These are phyloP conservation scores for Bullera alba DNA, from an alignment of 768 basidiomycete species.

Conservation along the genomic window DNA sequence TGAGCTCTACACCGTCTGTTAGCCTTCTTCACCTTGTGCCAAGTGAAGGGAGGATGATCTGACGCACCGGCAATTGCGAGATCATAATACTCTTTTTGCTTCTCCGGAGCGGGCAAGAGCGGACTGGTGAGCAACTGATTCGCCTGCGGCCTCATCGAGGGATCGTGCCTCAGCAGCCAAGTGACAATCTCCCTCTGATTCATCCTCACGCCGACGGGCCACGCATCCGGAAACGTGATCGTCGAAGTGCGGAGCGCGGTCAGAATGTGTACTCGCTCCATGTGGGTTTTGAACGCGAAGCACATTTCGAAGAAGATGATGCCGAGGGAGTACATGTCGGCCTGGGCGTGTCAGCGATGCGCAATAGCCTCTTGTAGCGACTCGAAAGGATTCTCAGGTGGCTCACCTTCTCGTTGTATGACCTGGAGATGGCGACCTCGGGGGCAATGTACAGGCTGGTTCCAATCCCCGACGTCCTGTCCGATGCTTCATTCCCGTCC, in stretches of 20 bases:
- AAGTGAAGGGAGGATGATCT: neutral
- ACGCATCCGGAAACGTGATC: slow-evolving; percentile 68
- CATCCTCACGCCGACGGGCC: slow-evolving; percentile 55
- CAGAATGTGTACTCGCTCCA: slow-evolving; percentile 77
- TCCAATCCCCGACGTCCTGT: slow-evolving; percentile 57
- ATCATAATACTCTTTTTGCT: slow-evolving; percentile 79
- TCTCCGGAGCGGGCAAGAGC: slow-evolving; percentile 65
- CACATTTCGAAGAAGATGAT: slow-evolving; percentile 99
- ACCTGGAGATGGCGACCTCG: slow-evolving; percentile 55
- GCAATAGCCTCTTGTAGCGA: too few relatives aligned
- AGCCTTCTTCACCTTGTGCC: too few relatives aligned
- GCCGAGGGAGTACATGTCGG: slow-evolving; percentile 90
- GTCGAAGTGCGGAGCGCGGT: slow-evolving; percentile 66
- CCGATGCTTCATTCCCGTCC: slow-evolving; percentile 15
- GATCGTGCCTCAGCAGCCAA: slow-evolving; percentile 74
- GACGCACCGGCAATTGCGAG: slow-evolving; percentile 65
- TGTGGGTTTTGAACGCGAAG: slow-evolving; percentile 64
- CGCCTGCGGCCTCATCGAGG: slow-evolving; percentile 68
- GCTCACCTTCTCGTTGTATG: slow-evolving; percentile 59
- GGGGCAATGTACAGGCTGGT: slow-evolving; percentile 89
- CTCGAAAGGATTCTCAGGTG: too few relatives aligned
- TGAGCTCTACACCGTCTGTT: slow-evolving; percentile 12
- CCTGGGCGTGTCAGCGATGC: slow-evolving; percentile 39
- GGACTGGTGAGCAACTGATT: slow-evolving; percentile 74
- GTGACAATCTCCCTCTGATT: slow-evolving; percentile 67